phyloP scores from a whole-genome alignment of 805 yeast species.

The Pichia gijzeniarum region DNA sequence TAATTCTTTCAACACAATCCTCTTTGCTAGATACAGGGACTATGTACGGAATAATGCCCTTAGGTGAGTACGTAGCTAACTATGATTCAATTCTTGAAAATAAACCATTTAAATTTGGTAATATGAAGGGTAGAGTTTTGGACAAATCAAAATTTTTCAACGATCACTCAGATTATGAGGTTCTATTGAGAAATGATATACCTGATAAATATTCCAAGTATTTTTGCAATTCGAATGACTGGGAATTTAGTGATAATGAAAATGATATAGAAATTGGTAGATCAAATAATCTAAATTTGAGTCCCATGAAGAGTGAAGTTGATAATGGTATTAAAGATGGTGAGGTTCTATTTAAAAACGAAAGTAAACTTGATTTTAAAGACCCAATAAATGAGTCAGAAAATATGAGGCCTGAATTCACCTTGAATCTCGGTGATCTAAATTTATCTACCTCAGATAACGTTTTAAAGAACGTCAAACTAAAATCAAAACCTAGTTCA shows the following conservation, averaged over 20 bases:
- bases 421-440: conserved; percentile 3
- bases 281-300: conserved; percentile 20
- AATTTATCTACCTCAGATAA: too few relatives aligned
- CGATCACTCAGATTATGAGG: conserved; percentile 26
- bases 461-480: too few relatives aligned
- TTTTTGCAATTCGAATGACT: conserved; percentile 11
- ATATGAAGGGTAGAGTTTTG: conserved; percentile 24
- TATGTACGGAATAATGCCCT: conserved; percentile 27
- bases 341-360: conserved; percentile 3
- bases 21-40: conserved; percentile 6
- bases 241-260: conserved; percentile 1
- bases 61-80: conserved; percentile 25
- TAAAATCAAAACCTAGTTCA: too few relatives aligned
- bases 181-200: conserved; percentile 24
- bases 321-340: conserved; percentile 10
- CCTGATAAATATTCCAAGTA: conserved; percentile 24
- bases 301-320: conserved; percentile 20
- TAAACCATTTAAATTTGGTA: conserved; percentile 26
- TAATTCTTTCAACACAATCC: neutral
- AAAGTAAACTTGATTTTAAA: neutral
- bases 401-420: neutral
- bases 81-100: conserved; percentile 22
- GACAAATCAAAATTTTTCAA: conserved; percentile 17
- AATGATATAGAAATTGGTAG: conserved; percentile 26
- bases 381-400: neutral